Base-by-base conservation (phyloP, 306 rosid species). In the Gynostemma pentaphyllum region DNA sequence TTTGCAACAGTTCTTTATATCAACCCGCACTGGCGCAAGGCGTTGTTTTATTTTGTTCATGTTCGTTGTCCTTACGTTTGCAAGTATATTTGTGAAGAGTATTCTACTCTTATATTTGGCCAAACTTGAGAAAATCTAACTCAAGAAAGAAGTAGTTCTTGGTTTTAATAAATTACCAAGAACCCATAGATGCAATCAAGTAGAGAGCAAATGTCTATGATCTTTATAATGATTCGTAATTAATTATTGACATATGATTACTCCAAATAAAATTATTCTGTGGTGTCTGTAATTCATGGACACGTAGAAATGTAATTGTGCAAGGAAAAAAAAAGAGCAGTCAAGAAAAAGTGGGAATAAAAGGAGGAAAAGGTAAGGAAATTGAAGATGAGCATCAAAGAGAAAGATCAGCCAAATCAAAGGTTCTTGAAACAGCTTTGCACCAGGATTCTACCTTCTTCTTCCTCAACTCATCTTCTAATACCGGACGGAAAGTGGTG, bases 341-440 rank as follows among this genome's bases (percentile, higher is more conserved):
- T 2, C 2, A 21, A 39, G n/a, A n/a, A n/a, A n/a, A n/a, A n/a
- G n/a, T n/a, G n/a, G n/a, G n/a, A n/a, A n/a, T n/a, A 29, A 27
- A 19, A 24, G 7, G 2, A 26, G 27, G 9, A 52, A 37, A 40
- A 15, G 44, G 1, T 13, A 53, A 28, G 2, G 47, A 15, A 28
- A 39, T 36, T 52, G 16, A 23, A 48, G 44, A 24, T 21, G 15
- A 63, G 51, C 14, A 15, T 64, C 71, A 92, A 37, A 92, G 80
- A 39, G 85, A 62, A 37, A 92, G 95, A 70, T 88, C 90, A 40
- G 96, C 96, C 45, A 92, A 72, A 72, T 83, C 96, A 74, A 86
- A 92, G 66, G 90, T 72, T 79, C 85, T 88, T 22, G 76, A 22
- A n/a, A 92, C 80, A 66, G 98, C 98, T 75, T 88, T 92, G 79